phyloP scores from a whole-genome alignment of 768 basidiomycete genomes.

The Leccinum obscurum region DNA sequence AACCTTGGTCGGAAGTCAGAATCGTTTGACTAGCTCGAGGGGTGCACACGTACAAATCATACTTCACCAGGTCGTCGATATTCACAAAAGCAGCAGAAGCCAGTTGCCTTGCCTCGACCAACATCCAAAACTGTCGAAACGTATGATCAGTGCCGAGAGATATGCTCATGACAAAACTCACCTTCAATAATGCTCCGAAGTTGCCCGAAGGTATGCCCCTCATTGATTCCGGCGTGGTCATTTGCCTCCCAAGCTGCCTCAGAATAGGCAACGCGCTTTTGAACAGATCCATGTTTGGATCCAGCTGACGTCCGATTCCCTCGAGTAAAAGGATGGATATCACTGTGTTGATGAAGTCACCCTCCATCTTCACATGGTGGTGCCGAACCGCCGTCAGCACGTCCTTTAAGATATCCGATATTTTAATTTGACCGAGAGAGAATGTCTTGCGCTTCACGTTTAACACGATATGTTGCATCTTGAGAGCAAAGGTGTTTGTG shows the following conservation, averaged over 20 bases:
- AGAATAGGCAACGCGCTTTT: constrained; percentile 94
- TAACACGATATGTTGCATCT: constrained; percentile 95
- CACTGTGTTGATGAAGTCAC: constrained; percentile 97
- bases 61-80: constrained; percentile 83
- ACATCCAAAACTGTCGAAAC: constrained; percentile 76
- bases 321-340: constrained; percentile 91
- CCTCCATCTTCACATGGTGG: constrained; percentile 98
- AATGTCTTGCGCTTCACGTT: constrained; percentile 96
- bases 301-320: constrained; percentile 92
- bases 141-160: neutral
- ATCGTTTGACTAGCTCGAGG: constrained; percentile 1
- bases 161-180: constrained; percentile 33
- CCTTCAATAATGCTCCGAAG: constrained; percentile 87
- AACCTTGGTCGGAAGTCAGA: constrained; percentile 41
- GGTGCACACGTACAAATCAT: constrained; percentile 69
- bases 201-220: constrained; percentile 66
- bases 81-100: constrained; percentile 77
- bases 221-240: constrained; percentile 72
- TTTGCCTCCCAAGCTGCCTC: constrained; percentile 86
- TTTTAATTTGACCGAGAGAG: constrained; percentile 94
- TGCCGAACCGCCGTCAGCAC: constrained; percentile 83
- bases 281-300: constrained; percentile 91
- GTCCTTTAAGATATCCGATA: constrained; percentile 88
- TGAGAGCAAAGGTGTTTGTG: constrained; percentile 92
- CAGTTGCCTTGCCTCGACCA: constrained; percentile 88